Percentiles rank a stretch among this genome's conserved stretches.
phyloP scores from a whole-genome alignment of 2,329 filamentous ascomycete species.

The Zelopaecilomyces penicillatus region DNA sequence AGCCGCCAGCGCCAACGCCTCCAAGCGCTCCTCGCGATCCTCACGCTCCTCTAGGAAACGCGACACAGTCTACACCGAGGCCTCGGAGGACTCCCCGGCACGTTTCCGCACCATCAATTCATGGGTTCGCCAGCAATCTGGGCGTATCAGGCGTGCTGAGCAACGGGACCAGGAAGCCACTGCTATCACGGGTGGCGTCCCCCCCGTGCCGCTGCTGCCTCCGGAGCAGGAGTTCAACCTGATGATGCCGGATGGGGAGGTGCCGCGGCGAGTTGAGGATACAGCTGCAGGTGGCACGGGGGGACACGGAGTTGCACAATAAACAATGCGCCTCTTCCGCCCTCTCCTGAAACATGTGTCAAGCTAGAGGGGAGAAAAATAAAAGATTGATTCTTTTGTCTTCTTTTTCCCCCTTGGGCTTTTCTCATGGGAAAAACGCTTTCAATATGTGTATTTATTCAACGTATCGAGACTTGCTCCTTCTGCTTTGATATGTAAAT shows the following conservation, averaged over 20 bases:
- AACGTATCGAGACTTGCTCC: too few species aligned
- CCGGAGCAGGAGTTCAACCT: constrained; percentile 39
- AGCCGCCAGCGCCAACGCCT: constrained; percentile 6
- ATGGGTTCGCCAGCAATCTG: constrained; percentile 58
- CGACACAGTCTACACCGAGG: constrained; percentile 45
- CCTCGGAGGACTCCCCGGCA: constrained; percentile 45
- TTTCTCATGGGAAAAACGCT: too few species aligned
- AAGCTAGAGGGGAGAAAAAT: neutral
- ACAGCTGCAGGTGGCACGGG: neutral
- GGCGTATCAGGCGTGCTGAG: constrained; percentile 41
- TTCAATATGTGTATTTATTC: too few species aligned
- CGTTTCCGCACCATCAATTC: constrained; percentile 51
- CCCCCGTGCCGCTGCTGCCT: constrained; percentile 33
- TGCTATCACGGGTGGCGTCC: constrained; percentile 18
- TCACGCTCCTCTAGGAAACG: constrained; percentile 17
- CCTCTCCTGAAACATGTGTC: too few species aligned
- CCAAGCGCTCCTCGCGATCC: constrained; percentile 10
- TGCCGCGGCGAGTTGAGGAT: constrained; percentile 33
- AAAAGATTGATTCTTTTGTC: neutral
- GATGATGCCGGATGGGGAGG: constrained; percentile 44
- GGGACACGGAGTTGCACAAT: constrained; percentile 4
- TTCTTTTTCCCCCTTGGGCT: neutral
- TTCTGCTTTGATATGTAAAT: too few species aligned
- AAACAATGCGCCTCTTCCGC: neutral
- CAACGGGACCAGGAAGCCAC: constrained; percentile 20